Evolutionary conservation across 805 yeast genomes (phyloP).

Genomic region (Ogataea methylovora): DNA sequence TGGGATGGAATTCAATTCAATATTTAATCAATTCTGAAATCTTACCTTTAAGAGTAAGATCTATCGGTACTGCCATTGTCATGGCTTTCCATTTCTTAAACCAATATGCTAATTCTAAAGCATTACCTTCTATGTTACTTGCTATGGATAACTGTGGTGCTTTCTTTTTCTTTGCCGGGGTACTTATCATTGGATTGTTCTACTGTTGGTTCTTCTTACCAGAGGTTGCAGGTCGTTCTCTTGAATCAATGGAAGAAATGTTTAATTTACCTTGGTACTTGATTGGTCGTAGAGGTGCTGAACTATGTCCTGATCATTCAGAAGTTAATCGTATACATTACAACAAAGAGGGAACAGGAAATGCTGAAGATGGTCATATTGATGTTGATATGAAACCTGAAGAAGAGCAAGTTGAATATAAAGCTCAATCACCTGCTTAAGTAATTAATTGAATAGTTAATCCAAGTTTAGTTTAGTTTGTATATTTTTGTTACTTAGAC

Average conservation of each 20-base stretch:
- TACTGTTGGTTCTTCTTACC: slow-evolving; percentile 46
- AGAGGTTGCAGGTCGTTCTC: slow-evolving; percentile 41
- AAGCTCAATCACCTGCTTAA: slow-evolving; percentile 1
- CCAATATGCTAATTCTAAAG: slow-evolving; percentile 52
- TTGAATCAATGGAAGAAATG: slow-evolving; percentile 45
- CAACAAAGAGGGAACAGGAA: slow-evolving; percentile 6
- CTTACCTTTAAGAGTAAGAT: slow-evolving; percentile 43
- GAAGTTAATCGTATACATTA: slow-evolving; percentile 11
- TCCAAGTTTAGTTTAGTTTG: too few relatives aligned
- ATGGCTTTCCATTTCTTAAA: slow-evolving; percentile 52
- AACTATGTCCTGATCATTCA: slow-evolving; percentile 40
- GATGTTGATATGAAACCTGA: slow-evolving; percentile 6
- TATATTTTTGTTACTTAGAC: too few relatives aligned
- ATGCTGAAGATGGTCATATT: slow-evolving; percentile 9
- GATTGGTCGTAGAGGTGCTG: slow-evolving; percentile 47
- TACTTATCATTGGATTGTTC: slow-evolving; percentile 31
- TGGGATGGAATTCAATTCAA: slow-evolving; percentile 52
- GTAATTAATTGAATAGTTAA: too few relatives aligned
- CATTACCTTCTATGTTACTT: slow-evolving; percentile 43
- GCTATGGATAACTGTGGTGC: slow-evolving; percentile 41
- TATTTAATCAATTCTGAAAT: slow-evolving; percentile 49
- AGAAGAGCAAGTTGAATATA: slow-evolving; percentile 7
- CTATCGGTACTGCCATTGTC: slow-evolving; percentile 40
- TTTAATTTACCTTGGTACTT: slow-evolving; percentile 51
- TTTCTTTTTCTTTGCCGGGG: slow-evolving; percentile 42